Evolutionary conservation across 495 filamentous ascomycete species (phyloP), one percentile per base, ranked within the genome.

Genomic region (Cladorrhinum samala): DNA sequence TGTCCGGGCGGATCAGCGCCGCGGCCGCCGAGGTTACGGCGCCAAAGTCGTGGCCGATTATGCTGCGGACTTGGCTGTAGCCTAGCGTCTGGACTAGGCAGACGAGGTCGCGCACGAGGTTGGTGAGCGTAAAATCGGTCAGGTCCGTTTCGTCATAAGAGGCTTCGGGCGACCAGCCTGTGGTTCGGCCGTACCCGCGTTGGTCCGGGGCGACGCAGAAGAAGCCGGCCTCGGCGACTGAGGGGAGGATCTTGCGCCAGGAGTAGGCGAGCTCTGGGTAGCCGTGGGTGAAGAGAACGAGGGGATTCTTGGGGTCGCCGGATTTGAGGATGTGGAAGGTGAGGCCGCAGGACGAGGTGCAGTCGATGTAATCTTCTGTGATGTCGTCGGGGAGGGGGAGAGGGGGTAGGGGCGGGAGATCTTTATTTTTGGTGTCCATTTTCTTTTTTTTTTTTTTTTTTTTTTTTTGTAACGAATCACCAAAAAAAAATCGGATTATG

Each of bases 231-330:
- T 55, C 63, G 9, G 83, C 79, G 19, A 88, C 64, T 2, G 64
- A 46, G 16, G 79, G 77, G 52, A 87, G 72, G 11, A 85, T 64
- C 41, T 82, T 79, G 50, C 83, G 81, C 83, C 83, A 87, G 27
- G 83, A 85, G 64, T 77, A 87, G 42, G 84, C 82, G 17, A 87
- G 73, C 58, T 87, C 83, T 7, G 84, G 83, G 56, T 78, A 87
- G 18, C 83, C 84, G 63, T 85, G 84, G 49, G 80, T 73, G 54
- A 84, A 78, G 17, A 87, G 64, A 25, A 88, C 66, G 42, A 87
- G 74, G 0, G 82, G 83, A 16, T 71, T 77, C 13, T 67, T 67
- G 25, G 67, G 65, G 14, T 61, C 49, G 21, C 80, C 81, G 16
- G 81, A 71, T 59, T 79, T 77, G 24, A 87, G 71, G 50, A 84